A percentile compares a stretch with the other conserved stretches of the same genome.
phyloP scores from a whole-genome alignment of 2,329 filamentous ascomycete species.

The Penicillium expansum region DNA sequence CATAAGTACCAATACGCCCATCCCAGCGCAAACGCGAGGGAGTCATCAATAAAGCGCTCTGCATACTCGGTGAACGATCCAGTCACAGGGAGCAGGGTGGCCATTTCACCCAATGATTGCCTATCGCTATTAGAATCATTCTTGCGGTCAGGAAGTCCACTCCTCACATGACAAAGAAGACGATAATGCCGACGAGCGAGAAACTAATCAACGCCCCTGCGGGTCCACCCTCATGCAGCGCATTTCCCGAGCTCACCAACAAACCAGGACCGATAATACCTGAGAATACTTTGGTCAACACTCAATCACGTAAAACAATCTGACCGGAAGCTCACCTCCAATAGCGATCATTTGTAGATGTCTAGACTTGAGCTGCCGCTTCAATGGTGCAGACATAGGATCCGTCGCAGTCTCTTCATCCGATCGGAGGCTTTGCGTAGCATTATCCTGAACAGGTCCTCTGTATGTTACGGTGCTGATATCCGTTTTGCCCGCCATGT shows the following conservation, averaged over 20 bases:
- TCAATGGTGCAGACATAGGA: constrained; percentile 28
- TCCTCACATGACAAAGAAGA: constrained; percentile 46
- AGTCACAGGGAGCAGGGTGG: constrained; percentile 68
- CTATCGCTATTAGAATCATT: constrained; percentile 46
- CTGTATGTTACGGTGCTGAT: constrained; percentile 4
- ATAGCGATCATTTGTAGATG: constrained; percentile 66
- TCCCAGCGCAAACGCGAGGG: constrained; percentile 65
- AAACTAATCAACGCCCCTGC: constrained; percentile 73
- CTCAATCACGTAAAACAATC: background rate
- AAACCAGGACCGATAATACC: constrained; percentile 66
- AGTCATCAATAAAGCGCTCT: constrained; percentile 68
- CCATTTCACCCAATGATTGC: constrained; percentile 72
- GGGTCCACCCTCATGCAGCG: constrained; percentile 66
- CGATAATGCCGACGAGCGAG: constrained; percentile 67
- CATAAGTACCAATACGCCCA: constrained; percentile 65
- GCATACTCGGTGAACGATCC: constrained; percentile 70
- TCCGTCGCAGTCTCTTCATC: constrained; percentile 12
- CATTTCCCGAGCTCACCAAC: constrained; percentile 68
- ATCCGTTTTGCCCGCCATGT: constrained; percentile 10
- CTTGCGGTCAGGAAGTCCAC: background rate
- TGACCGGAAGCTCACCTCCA: constrained; percentile 56
- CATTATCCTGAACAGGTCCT: background rate
- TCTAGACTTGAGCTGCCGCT: constrained; percentile 51
- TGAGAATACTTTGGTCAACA: constrained; percentile 11
- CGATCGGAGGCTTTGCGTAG: constrained; percentile 1